Base-by-base conservation (phyloP, 176 grass and related monocot genomes). In the Aechmea fasciata region DNA sequence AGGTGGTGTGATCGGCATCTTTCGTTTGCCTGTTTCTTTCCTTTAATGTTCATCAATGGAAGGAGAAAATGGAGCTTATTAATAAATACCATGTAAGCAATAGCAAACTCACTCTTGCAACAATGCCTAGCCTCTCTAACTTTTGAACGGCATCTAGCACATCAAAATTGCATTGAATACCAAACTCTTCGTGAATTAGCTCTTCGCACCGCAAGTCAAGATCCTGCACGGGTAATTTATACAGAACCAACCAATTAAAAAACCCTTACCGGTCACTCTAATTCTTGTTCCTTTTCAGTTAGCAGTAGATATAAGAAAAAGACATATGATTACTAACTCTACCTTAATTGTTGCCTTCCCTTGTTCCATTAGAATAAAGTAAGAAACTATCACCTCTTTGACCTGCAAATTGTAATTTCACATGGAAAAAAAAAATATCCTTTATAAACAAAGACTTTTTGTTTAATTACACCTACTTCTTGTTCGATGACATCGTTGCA, bases 341-440 rank as follows among this genome's bases (percentile, higher is more conserved):
- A 97, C 94, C 83, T 87, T 76, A 73, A 75, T 47, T 57, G 94
- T 99, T 10, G 89, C 74, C 72, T 99, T 99, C 73, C 94, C 94
- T 70, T 99, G 88, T 78, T 99, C 94, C 94, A 99, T 99, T 74
- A 99, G 78, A 84, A 99, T 93, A 77, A 90, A 99, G 71, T 92
- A 97, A 54, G 89, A 89, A 79, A 97, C 79, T 83, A 97, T 97
- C 74, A 97, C 86, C 74, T 97, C 89, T 82, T 99, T 93, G 53
- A 99, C 82, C 94, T 99, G 78, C 55, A 84, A 4, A 69, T 25
- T 41, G 33, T 41, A 41, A 41, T 69, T 79, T 74, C 25, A 54
- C 17, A 74, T 24, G 9, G 0, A 10, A 48, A 6, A 22, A 18
- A 22, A 18, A 22, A 1, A 15, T 22, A 61, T 61, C 55, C 55